phyloP scores from a whole-genome alignment of 192 early-diverging fungal species.

The Jimgerdemannia flammicorona region DNA sequence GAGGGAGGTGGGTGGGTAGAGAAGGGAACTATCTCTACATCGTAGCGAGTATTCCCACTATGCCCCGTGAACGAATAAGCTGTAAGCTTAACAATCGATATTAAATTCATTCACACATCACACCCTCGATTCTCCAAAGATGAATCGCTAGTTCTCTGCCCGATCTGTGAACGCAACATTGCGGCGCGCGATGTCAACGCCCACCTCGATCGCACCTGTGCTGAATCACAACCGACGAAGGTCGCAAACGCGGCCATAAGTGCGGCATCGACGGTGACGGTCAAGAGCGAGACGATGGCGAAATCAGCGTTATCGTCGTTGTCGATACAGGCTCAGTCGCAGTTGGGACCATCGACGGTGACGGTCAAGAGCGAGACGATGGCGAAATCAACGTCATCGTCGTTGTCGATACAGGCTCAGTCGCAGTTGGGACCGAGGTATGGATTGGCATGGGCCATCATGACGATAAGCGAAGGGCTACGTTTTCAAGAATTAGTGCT shows the following conservation, averaged over 20 bases:
- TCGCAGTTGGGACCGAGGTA: no score
- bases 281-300: neutral
- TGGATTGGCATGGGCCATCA: no score
- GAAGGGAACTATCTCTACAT: no score
- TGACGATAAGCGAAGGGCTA: no score
- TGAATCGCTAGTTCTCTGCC: constrained; percentile 25
- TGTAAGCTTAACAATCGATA: no score
- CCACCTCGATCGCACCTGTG: constrained; percentile 15
- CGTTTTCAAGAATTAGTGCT: no score
- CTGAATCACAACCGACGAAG: constrained; percentile 6
- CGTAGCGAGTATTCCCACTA: no score
- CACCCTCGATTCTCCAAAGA: no score
- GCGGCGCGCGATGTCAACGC: constrained; percentile 18
- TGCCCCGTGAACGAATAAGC: no score
- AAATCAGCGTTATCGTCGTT: neutral
- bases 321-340: neutral
- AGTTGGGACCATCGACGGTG: no score
- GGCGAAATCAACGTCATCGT: neutral
- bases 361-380: neutral
- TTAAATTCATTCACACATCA: no score
- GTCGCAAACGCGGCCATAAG: constrained; percentile 16
- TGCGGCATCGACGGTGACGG: constrained; percentile 2
- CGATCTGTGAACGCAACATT: constrained; percentile 27
- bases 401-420: neutral
- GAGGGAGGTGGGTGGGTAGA: no score